Percentiles rank a stretch among this genome's conserved stretches.
Conservation (phyloP, 2,329 filamentous ascomycete species). For the Acarospora socialis region DNA sequence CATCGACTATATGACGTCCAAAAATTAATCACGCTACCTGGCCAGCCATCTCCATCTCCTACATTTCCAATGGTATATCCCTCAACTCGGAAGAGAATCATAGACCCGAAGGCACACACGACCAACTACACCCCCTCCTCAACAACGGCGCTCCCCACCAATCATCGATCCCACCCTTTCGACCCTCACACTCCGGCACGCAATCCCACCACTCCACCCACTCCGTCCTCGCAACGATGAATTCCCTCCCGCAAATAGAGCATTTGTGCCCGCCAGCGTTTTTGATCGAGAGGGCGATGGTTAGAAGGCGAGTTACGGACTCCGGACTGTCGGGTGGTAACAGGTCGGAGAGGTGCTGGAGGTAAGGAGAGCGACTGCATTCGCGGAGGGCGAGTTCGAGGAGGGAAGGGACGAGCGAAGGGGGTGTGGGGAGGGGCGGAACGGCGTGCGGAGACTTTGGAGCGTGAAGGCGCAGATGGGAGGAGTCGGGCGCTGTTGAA, state of each 20-base stretch:
- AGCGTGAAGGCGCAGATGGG: conserved; percentile 20
- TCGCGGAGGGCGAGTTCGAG: conserved; percentile 28
- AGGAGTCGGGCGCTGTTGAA: conserved; percentile 2
- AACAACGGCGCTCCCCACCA: conserved; percentile 27
- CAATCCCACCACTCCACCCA: conserved; percentile 27
- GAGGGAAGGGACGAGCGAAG: conserved; percentile 23
- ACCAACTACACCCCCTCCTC: conserved; percentile 27
- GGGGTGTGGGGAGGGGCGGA: conserved; percentile 8
- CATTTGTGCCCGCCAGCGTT: conserved; percentile 25
- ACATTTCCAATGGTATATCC: too few relatives aligned
- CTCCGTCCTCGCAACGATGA: conserved; percentile 27
- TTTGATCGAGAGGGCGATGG: conserved; percentile 22
- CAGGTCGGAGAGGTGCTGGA: conserved; percentile 20
- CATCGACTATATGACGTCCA: too few relatives aligned
- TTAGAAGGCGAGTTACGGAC: conserved; percentile 23
- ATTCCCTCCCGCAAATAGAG: conserved; percentile 26
- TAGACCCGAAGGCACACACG: conserved; percentile 26
- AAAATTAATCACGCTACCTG: too few relatives aligned
- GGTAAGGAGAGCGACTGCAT: conserved; percentile 22
- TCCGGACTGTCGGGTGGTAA: conserved; percentile 24
- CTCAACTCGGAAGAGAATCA: too few relatives aligned
- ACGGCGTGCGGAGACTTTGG: conserved; percentile 3
- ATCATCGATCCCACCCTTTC: conserved; percentile 18
- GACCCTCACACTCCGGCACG: conserved; percentile 19
- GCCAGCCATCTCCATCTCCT: too few relatives aligned